Evolutionary conservation across 1,284 basidiomycete species (phyloP).

Genomic region (Ustilago cynodontis): DNA sequence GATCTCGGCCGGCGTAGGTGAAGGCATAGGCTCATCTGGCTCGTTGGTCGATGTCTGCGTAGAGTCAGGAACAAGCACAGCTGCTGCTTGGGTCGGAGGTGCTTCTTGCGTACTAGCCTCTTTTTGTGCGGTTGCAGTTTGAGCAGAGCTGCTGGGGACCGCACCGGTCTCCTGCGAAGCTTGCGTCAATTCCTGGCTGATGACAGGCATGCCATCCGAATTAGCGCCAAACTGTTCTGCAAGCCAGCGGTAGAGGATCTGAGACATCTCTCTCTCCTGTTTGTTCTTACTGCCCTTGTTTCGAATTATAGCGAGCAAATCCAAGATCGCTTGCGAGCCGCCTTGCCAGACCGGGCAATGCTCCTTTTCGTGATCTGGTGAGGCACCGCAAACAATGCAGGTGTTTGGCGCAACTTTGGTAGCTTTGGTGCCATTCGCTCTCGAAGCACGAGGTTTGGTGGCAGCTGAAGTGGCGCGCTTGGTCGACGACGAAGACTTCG

Average conservation of each 20-base stretch:
- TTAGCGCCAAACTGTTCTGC: slow-evolving; percentile 18
- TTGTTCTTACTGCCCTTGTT: slow-evolving; percentile 25
- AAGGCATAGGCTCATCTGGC: background rate
- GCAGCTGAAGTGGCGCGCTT: slow-evolving; percentile 1
- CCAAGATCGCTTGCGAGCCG: slow-evolving; percentile 34
- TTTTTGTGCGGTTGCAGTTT: background rate
- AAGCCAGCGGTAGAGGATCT: slow-evolving; percentile 18
- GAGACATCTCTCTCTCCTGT: slow-evolving; percentile 25
- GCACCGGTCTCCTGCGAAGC: slow-evolving; percentile 4
- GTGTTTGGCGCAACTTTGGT: background rate
- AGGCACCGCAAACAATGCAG: slow-evolving; percentile 26
- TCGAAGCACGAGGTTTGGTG: slow-evolving; percentile 13
- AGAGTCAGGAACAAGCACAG: background rate
- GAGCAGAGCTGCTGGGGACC: background rate
- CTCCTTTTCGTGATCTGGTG: slow-evolving; percentile 24
- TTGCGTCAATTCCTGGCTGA: slow-evolving; percentile 13
- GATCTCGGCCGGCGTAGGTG: background rate
- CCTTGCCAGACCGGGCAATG: slow-evolving; percentile 26
- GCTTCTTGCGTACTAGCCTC: background rate
- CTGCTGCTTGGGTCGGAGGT: background rate
- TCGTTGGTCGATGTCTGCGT: slow-evolving; percentile 1
- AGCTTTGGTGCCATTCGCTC: slow-evolving; percentile 3
- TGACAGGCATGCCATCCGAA: slow-evolving; percentile 1
- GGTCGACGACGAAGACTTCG: background rate
- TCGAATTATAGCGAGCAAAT: slow-evolving; percentile 25